Evolutionary conservation across 2,329 filamentous ascomycete genomes (phyloP), one percentile per base, ranked within the genome.

Genomic region (Lecanoromycetidae sp.): DNA sequence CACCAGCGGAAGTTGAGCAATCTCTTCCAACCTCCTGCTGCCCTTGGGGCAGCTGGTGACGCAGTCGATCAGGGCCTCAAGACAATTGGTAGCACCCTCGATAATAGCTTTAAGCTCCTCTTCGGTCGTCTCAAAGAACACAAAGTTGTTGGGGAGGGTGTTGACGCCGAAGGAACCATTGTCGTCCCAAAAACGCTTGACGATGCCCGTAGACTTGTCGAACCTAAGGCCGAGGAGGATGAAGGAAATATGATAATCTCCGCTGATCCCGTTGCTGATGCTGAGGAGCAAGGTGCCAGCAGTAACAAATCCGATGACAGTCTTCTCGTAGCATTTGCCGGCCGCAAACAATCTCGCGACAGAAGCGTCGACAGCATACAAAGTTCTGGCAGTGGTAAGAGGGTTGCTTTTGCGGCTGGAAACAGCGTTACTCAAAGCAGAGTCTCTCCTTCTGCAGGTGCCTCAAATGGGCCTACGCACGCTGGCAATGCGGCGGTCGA

Each of bases 41-140:
- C 85, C 3, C 75, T 95, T 46, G 84, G 84, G 51, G 84, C 80
- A 26, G 86, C 87, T 35, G 84, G 84, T 51, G 90, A 94, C 61
- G 84, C 84, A 2, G 79, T 94, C 22, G 91, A 98, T 59, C 87
- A 94, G 61, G 77, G 88, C 1, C 72, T 96, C 54, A 94, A 95
- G 60, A 93, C 81, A 29, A 94, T 98, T 55, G 85, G 90, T 52
- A 88, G 76, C 27, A 47, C 52, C 5, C 50, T 54, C 12, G 52
- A 93, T 87, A 39, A 70, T 96, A 3, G 88, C 90, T 50, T 87
- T 86, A 58, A 95, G 87, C 22, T 96, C 61, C 69, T 98, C 20
- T 79, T 98, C 46, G 90, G 90, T 13, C 85, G 87, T 55, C 71
- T 95, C 17, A 86, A 84, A 52, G 87, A 94, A 61, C 72, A 79